Conservation (phyloP, 208 protist species). For the Angomonas ambiguus region DNA sequence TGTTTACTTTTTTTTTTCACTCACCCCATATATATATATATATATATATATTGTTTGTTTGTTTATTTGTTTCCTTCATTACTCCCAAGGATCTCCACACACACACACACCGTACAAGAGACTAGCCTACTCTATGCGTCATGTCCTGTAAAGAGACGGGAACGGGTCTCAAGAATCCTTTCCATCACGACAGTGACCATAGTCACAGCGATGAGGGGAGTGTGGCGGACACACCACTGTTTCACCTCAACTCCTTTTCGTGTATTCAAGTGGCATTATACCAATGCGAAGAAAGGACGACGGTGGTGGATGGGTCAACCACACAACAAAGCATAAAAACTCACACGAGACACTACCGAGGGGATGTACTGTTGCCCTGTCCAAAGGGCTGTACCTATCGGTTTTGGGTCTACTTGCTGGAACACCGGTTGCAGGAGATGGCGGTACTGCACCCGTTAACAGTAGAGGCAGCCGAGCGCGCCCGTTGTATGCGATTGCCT, state of each 20-base stretch:
- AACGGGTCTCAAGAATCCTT: too few species aligned
- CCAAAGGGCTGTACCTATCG: conserved; percentile 20
- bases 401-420: conserved; percentile 23
- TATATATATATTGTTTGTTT: too few species aligned
- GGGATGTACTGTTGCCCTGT: conserved; percentile 34
- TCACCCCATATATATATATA: too few species aligned
- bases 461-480: neutral
- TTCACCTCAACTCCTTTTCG: neutral
- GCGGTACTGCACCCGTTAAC: neutral
- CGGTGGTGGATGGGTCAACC: neutral
- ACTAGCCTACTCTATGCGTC: too few species aligned
- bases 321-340: neutral
- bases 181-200: too few species aligned
- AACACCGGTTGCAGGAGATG: conserved; percentile 26
- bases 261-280: neutral
- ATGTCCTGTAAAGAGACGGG: too few species aligned
- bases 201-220: neutral
- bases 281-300: neutral
- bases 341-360: conserved; percentile 16
- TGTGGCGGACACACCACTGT: neutral
- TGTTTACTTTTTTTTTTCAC: too few species aligned
- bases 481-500: too few species aligned
- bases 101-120: too few species aligned
- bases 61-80: too few species aligned
- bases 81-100: too few species aligned